Evolutionary conservation across 495 filamentous ascomycete genomes (phyloP).

Genomic region (Neurospora africana): DNA sequence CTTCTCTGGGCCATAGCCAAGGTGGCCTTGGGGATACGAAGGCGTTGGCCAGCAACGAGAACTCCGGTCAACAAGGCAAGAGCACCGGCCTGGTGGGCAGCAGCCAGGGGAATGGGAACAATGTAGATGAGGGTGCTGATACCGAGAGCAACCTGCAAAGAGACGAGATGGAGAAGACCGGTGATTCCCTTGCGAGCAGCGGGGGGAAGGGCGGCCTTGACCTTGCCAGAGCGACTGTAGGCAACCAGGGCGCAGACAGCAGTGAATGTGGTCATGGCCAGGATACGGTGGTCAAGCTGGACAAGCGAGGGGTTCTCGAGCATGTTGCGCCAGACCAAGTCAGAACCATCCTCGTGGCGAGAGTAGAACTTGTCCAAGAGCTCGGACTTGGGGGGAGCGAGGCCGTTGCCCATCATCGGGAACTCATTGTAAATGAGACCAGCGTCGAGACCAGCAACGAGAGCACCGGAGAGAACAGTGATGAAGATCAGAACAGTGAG

Average conservation of each 20-base stretch:
- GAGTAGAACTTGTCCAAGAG: constrained; percentile 81
- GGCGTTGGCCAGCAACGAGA: constrained; percentile 57
- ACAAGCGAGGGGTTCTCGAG: constrained; percentile 92
- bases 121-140: constrained; percentile 88
- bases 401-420: constrained; percentile 80
- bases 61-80: constrained; percentile 76
- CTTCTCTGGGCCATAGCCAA: constrained; percentile 35
- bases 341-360: constrained; percentile 58
- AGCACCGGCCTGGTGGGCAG: constrained; percentile 86
- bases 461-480: constrained; percentile 84
- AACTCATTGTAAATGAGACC: constrained; percentile 98
- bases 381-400: constrained; percentile 70
- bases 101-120: constrained; percentile 78
- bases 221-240: constrained; percentile 56
- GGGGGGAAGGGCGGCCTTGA: constrained; percentile 54
- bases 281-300: constrained; percentile 88
- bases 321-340: constrained; percentile 92
- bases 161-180: constrained; percentile 74
- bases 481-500: constrained; percentile 70
- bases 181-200: constrained; percentile 58
- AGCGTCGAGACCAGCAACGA: constrained; percentile 91
- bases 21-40: constrained; percentile 39
- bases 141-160: constrained; percentile 71
- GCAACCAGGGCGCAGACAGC: constrained; percentile 65
- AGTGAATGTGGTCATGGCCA: constrained; percentile 82